Evolutionary conservation across 2,329 filamentous ascomycete genomes (phyloP), one percentile per base, ranked within the genome.

Genomic region (Ascochyta fabae): DNA sequence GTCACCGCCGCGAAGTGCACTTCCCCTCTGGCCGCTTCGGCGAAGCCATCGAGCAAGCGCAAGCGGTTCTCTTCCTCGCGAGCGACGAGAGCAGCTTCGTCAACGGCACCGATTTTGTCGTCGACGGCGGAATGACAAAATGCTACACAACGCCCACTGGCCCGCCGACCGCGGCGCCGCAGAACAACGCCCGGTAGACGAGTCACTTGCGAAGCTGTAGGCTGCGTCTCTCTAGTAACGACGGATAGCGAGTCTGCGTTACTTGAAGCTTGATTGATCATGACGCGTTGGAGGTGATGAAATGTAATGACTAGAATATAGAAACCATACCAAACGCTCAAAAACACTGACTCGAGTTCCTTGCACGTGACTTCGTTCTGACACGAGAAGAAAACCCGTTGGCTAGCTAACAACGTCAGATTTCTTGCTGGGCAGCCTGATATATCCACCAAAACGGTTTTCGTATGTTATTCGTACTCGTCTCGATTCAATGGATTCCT

Each of bases 41-140:
- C 45, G 92, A 97, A 81, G 91, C 93, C n/a, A 80, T 96, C 58
- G 92, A 97, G 81, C 92, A 96, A 80, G 92, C 92, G 0, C 89
- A 96, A 61, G 92, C 91, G 6, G 92, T 96, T 0, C 73, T 96
- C 7, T 96, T 96, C 80, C 78, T 96, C 58, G 92, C 92, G 8
- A 92, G 88, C 63, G 92, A 96, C 65, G 92, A 96, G 81, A 87
- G 88, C 70, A 91, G 89, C 80, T 96, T 96, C 68, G 90, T 96
- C 70, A 96, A 95, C 63, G 92, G 90, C 10, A 89, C 86, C 56
- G 95, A 98, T 74, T 96, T 98, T 79, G 89, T 96, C 4, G 92
- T 98, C 24, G 95, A 99, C 70, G 95, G 95, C 55, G 94, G 94
- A 57, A 91, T 99, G 91, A 94, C 88, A 69, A 96, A 90, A 83